phyloP scores from a whole-genome alignment of 2,329 filamentous ascomycete species.

The Fusarium oligoseptatum region DNA sequence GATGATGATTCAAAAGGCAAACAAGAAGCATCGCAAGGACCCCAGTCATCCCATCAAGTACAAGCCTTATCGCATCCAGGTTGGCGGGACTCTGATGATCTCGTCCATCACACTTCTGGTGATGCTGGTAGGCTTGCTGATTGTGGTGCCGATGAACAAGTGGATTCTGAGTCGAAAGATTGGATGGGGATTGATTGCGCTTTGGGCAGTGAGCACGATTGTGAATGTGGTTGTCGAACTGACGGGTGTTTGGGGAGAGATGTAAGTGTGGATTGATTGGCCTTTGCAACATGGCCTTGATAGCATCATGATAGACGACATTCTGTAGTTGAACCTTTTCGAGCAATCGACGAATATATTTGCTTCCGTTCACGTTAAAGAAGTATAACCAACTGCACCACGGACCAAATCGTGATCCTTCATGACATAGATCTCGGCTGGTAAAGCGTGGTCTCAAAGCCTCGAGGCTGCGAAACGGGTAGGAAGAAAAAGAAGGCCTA shows the following conservation, averaged over 20 bases:
- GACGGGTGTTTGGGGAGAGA: conserved; percentile 63
- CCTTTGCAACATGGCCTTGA: not conserved
- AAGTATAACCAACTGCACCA: no score
- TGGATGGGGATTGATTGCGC: conserved; percentile 80
- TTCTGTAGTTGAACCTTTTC: not conserved
- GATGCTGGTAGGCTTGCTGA: conserved; percentile 82
- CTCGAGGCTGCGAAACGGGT: not conserved
- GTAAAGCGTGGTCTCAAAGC: not conserved
- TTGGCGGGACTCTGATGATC: conserved; percentile 87
- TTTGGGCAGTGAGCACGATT: conserved; percentile 86
- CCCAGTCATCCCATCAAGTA: conserved; percentile 75
- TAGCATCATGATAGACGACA: conserved; percentile 14
- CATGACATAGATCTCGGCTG: not conserved
- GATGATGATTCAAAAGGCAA: conserved; percentile 81
- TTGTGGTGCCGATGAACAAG: conserved; percentile 85
- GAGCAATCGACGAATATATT: conserved; percentile 5
- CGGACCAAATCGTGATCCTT: not conserved
- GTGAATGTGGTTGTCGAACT: conserved; percentile 87
- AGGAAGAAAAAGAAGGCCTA: not conserved
- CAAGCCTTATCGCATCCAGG: conserved; percentile 83
- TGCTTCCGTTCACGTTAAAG: not conserved
- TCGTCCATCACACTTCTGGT: conserved; percentile 86
- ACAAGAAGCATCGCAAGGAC: conserved; percentile 75
- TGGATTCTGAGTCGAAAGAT: conserved; percentile 89
- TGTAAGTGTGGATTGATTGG: conserved; percentile 13